Conservation (phyloP, 2,329 filamentous ascomycete genomes). For the Alternaria ethzedia region DNA sequence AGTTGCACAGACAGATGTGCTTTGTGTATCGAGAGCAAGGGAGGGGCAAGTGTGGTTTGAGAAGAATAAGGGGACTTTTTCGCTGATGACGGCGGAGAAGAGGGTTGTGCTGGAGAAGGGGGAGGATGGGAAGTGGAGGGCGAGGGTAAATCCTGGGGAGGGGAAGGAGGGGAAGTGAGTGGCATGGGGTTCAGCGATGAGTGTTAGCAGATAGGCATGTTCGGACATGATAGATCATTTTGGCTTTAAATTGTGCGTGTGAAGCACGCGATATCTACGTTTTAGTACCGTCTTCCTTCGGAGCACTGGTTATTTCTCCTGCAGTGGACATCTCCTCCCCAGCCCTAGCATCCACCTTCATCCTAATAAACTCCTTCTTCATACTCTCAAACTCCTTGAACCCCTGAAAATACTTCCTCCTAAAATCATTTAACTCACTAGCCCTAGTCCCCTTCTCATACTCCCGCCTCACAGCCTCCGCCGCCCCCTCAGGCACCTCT, state of each 20-base stretch:
- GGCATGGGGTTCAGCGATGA: no score
- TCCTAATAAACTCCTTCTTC: conserved; percentile 35
- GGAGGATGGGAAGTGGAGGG: background rate
- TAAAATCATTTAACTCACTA: conserved; percentile 72
- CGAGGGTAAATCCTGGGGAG: background rate
- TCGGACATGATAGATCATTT: accelerated
- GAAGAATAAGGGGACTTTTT: background rate
- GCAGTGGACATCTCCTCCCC: background rate
- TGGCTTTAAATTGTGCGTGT: background rate
- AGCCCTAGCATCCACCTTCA: conserved; percentile 20
- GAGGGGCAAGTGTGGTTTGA: background rate
- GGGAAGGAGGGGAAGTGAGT: no score
- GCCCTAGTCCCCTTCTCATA: conserved; percentile 59
- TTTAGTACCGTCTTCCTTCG: background rate
- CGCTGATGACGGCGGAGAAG: background rate
- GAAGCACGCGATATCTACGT: background rate
- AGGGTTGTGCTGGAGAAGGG: background rate
- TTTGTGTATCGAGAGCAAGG: background rate
- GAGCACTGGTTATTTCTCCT: background rate
- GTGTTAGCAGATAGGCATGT: no score
- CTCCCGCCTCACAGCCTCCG: conserved; percentile 30
- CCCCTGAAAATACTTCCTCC: conserved; percentile 60
- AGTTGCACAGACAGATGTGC: background rate
- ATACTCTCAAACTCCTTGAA: conserved; percentile 46
- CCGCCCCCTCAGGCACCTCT: conserved; percentile 51